Percentiles rank a stretch among this genome's conserved stretches.
Conservation (phyloP, 805 yeast genomes). For the Wickerhamiella bombiphila region DNA sequence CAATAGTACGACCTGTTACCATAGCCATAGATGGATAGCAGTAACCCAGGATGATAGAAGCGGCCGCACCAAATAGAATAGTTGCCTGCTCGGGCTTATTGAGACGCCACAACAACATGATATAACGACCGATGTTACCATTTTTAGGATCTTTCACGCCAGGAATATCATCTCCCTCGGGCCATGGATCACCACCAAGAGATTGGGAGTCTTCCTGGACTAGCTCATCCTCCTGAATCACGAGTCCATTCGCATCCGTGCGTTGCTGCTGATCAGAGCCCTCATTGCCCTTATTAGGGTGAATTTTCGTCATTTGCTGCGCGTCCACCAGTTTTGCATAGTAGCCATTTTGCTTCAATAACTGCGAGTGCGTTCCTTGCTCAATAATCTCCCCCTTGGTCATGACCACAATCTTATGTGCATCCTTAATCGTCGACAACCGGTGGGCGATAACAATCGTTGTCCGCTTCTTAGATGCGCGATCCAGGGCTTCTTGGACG, state of each 20-base stretch:
- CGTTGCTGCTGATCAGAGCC: background rate
- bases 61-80: constrained; percentile 18
- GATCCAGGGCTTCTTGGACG: constrained; percentile 29
- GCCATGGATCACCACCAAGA: background rate
- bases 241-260: constrained; percentile 11
- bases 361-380: constrained; percentile 29
- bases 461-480: constrained; percentile 27
- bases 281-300: background rate
- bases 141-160: constrained; percentile 12
- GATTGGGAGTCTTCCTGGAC: constrained; percentile 4
- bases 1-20: constrained; percentile 25
- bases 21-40: constrained; percentile 27
- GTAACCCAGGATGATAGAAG: constrained; percentile 24
- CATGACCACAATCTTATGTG: constrained; percentile 41
- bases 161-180: constrained; percentile 9
- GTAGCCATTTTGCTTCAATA: constrained; percentile 21
- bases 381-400: constrained; percentile 36
- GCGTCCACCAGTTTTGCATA: constrained; percentile 26
- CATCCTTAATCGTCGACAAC: constrained; percentile 40
- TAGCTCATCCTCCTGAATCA: constrained; percentile 12
- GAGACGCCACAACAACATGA: constrained; percentile 16
- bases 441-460: constrained; percentile 48
- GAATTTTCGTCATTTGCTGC: constrained; percentile 19
- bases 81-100: constrained; percentile 17
- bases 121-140: constrained; percentile 4